Evolutionary conservation across 2,329 filamentous ascomycete species (phyloP), one percentile per base, ranked within the genome.

Genomic region (Arthrobotrys sinensis): DNA sequence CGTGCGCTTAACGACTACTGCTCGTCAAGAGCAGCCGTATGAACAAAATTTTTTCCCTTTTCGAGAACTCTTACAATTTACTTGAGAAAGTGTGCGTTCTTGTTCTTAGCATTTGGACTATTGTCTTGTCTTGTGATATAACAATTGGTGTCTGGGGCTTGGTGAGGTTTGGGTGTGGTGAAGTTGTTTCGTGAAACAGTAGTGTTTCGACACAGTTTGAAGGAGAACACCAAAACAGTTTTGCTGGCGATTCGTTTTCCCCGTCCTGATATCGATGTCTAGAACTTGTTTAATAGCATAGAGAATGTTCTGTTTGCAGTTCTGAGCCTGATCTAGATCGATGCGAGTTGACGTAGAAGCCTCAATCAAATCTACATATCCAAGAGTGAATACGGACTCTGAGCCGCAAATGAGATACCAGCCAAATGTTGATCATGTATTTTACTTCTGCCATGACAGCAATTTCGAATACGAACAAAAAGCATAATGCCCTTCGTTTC

Each of bases 141-240:
- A 71, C 73, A 38, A 16, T 46, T 52, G 50, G 43, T 36, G 66
- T 77, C 38, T 77, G 66, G 46, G 55, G 66, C 53, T 53, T 40
- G 19, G 36, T 36, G 66, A 36, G 55, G 66, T 45, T 53, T 40
- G 19, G 36, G 21, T 55, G 66, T 67, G 43, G 57, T 43, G 46
- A 65, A 62, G 53, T 69, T 65, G 65, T 77, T 69, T 69, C 55
- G 50, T 71, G 73, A 70, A 77, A 77, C 73, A 64, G 60, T 16
- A 46, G 28, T 24, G 73, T 77, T 77, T 77, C 73, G 73, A 46
- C 32, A 16, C 14, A 40, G 73, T 77, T 77, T 77, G 73, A 77
- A 77, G 73, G 73, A 63, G 73, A 52, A 34, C 53, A 24, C 63
- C 63, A 52, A 50, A 64, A 21, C 45, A 11, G 19, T 10, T 4